Conservation (phyloP, 129 eudicot genomes). For the Arctium lappa region DNA sequence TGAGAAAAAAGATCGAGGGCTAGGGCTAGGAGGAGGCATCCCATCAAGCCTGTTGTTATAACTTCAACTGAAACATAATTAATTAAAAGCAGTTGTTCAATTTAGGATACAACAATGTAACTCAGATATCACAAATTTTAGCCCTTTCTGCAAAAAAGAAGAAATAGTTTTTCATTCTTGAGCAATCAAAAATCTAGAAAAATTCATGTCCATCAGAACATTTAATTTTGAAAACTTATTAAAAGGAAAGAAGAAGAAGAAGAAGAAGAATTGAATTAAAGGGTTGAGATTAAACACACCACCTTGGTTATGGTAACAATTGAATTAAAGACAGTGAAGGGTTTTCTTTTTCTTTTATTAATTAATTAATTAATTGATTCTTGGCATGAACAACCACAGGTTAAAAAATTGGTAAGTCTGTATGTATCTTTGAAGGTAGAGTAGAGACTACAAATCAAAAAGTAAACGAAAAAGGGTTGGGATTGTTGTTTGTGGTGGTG, state of each 20-base stretch:
- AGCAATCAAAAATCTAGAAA: too few species aligned
- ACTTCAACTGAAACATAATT: not conserved
- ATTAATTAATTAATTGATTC: slow-evolving; percentile 7
- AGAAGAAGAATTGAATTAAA: not conserved
- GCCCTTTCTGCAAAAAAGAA: not conserved
- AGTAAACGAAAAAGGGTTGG: not conserved
- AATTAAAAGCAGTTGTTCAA: not conserved
- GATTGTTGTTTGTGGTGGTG: slow-evolving; percentile 21
- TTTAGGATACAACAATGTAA: not conserved
- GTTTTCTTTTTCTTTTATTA: not conserved
- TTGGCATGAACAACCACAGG: not conserved
- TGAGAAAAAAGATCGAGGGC: slow-evolving; percentile 41
- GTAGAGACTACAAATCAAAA: too few species aligned
- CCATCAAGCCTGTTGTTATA: slow-evolving; percentile 26
- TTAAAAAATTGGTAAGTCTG: too few species aligned
- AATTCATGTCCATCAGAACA: not conserved
- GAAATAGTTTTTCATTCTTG: not conserved
- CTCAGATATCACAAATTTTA: not conserved
- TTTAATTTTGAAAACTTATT: not conserved
- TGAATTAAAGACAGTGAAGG: not conserved
- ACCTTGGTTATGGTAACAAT: too few species aligned
- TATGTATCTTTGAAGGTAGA: slow-evolving; percentile 5
- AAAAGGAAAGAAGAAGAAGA: not conserved
- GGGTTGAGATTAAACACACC: slow-evolving; percentile 4
- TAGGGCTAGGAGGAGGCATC: slow-evolving; percentile 56